These are phyloP conservation scores for Raphanus hybrid DNA, from an alignment of 441 rosid genomes.

Conservation along the genomic window DNA sequence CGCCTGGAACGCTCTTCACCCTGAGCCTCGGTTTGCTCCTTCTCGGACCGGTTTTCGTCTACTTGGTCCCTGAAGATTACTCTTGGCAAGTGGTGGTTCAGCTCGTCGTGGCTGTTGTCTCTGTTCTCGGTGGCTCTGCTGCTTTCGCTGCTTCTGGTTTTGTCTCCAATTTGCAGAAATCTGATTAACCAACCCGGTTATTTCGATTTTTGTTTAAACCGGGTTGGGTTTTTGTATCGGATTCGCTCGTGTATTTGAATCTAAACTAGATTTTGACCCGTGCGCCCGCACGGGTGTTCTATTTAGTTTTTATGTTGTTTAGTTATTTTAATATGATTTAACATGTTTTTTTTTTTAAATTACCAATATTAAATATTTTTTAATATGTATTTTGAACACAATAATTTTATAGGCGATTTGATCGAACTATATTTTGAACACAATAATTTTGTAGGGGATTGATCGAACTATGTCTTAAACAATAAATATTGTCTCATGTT, in stretches of 20 bases:
- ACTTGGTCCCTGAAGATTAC: conserved; percentile 77
- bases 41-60: conserved; percentile 77
- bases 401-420: no score
- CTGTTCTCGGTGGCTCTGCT: conserved; percentile 81
- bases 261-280: no score
- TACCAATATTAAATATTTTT: no score
- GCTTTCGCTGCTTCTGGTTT: conserved; percentile 85
- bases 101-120: conserved; percentile 54
- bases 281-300: no score
- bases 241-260: neutral
- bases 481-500: no score
- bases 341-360: no score
- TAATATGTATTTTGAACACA: no score
- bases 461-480: no score
- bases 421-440: no score
- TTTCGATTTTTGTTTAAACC: conserved; percentile 12
- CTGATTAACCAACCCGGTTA: conserved; percentile 37
- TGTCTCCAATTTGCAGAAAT: conserved; percentile 86
- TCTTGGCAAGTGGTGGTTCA: conserved; percentile 69
- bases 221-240: conserved; percentile 12
- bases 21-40: conserved; percentile 75
- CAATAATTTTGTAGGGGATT: no score
- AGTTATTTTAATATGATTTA: no score
- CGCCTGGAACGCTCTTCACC: conserved; percentile 62
- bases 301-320: no score